Evolutionary conservation across 768 basidiomycete genomes (phyloP), one percentile per base, ranked within the genome.

Genomic region (Crucibulum laeve): DNA sequence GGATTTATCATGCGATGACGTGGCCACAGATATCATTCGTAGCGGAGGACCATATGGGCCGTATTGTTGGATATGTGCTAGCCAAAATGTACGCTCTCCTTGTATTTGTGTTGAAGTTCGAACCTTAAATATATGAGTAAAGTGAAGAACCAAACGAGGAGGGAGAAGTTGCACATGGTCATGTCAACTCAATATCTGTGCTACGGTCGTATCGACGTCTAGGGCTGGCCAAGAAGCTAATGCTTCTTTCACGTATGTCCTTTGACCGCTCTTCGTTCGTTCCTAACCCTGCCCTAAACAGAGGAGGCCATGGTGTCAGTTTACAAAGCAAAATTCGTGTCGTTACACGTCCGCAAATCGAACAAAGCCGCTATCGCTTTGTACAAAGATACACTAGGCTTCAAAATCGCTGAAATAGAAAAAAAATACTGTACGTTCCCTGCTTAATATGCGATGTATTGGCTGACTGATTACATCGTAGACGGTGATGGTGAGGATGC

Each of bases 161-260:
- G 21, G 73, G 74, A 1, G 73, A 75, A 18, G 76, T 80, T 18
- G 71, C 79, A 0, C 87, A 93, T 50, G 94, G 94, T 0, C 94
- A 98, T 56, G 90, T 98, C 57, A 98, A 93, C 11, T 96, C 94
- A 4, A 97, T 98, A 57, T 95, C 92, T 0, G 94, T 98, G 2
- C 69, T 97, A 25, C 76, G 94, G 47, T 83, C 89, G 11, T 91
- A 96, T 57, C 74, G 94, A 34, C 77, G 94, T n/a, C 71, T 96
- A 4, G 94, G 95, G 5, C 63, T 98, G 2, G 94, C 94, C 13
- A 94, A 93, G 67, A 91, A 91, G 58, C 69, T 98, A 22, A 98
- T 97, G 94, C 54, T 91, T 15, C 83, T 91, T 26, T 90, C 91
- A 38, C 94, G 93, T 96, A 55, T 53, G 92, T 67, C 22, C 17